Base-by-base conservation (phyloP, 306 rosid species). In the Trichosanthes truncata region DNA sequence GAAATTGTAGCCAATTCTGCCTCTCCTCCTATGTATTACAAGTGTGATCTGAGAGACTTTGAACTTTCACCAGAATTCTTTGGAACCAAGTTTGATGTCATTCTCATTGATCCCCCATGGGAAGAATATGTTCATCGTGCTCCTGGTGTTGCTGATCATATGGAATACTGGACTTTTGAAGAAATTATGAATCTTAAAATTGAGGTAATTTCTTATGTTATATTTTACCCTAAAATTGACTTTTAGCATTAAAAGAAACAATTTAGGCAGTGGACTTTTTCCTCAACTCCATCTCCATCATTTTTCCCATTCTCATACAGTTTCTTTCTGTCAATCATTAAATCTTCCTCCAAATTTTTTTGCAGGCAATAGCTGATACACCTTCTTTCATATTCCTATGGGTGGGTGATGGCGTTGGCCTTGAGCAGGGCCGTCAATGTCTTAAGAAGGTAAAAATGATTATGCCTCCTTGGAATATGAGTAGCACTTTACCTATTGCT, bases 381-480 rank as follows among this genome's bases (percentile, higher is more conserved):
- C 99, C 99, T 78, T 96, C 97, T 61, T 96, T 96, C 88, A 93
- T 96, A 83, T 96, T 96, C 88, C 97, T 96, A 79, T 96, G 99
- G 99, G 99, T 96, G 83, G 99, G 99, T 21, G 99, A 96, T 12
- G 98, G 94, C 81, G 90, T 85, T 55, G 99, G 99, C 82, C 99
- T 96, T 85, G 99, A 96, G 92, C 99, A 96, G 90, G 99, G 99
- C 51, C 97, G 99, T 74, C 99, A 96, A 80, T 96, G 99, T 85
- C 89, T 96, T 14, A 96, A 96, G 84, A 96, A 96, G 98, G 99
- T 96, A 80, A 48, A 78, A 43, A 20, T 82, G 51, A 45, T 79
- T 68, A 77, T 57, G 77, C 80, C 66, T 48, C 67, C 81, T 57
- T 8, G 31, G 23, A 41, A 78, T 23, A 1, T 21, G 71, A 48